Conservation (phyloP, 208 protist species). For the Crithidia thermophila region DNA sequence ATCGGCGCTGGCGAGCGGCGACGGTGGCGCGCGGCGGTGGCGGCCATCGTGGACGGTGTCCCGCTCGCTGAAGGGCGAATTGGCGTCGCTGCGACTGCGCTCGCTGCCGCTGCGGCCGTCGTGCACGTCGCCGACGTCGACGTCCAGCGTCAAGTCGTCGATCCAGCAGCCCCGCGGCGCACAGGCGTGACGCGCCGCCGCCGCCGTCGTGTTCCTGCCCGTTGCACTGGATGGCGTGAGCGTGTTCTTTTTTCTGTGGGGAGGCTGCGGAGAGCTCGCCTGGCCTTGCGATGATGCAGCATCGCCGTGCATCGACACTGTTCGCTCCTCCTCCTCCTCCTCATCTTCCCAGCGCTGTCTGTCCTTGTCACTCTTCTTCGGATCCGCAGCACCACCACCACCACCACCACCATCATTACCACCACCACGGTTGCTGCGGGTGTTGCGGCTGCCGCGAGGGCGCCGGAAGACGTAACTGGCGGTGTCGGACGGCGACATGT, state of each 20-base stretch:
- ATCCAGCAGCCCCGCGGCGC: background rate
- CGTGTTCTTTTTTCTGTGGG: too few species aligned
- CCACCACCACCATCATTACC: background rate
- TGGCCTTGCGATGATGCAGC: background rate
- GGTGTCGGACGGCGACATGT: conserved; percentile 32
- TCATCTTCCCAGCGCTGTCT: background rate
- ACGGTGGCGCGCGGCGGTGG: too few species aligned
- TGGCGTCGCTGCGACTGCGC: background rate
- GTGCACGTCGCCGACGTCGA: background rate
- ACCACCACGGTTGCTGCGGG: background rate
- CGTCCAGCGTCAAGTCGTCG: background rate
- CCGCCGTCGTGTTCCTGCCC: too few species aligned
- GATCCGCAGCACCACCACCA: background rate
- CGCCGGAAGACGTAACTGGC: conserved; percentile 23
- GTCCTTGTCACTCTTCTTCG: background rate
- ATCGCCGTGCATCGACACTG: background rate
- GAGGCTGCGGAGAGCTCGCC: too few species aligned
- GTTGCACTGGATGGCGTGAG: too few species aligned
- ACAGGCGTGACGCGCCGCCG: background rate
- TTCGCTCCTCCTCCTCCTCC: background rate
- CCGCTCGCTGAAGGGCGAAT: too few species aligned
- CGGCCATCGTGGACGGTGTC: too few species aligned
- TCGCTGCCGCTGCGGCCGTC: background rate
- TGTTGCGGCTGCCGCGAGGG: background rate
- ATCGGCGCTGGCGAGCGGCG: too few species aligned